Conservation (phyloP, 108 stramenopile genomes). For the Nitzschia putrida region DNA sequence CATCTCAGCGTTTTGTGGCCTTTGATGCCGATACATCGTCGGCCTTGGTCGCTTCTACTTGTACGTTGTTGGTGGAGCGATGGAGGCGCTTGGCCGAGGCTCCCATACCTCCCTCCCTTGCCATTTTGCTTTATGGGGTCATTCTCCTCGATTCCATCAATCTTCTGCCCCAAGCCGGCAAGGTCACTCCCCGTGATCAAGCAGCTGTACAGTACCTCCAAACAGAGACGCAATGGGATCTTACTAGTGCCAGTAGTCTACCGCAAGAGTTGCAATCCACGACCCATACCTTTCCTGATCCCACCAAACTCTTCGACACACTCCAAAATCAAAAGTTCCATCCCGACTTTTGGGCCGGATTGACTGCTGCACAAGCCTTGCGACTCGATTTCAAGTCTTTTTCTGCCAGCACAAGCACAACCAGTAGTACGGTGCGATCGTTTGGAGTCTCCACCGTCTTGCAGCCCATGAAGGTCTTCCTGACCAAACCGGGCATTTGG, state of each 20-base stretch:
- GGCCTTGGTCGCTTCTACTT: slow-evolving; percentile 62
- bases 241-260: not conserved
- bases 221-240: slow-evolving; percentile 55
- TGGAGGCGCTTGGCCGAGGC: not conserved
- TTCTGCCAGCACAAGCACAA: not conserved
- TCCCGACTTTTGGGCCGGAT: slow-evolving; percentile 61
- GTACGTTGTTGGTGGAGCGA: slow-evolving; percentile 67
- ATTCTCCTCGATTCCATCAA: slow-evolving; percentile 85
- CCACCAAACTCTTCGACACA: slow-evolving; percentile 50
- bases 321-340: slow-evolving; percentile 73
- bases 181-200: slow-evolving; percentile 69
- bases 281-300: slow-evolving; percentile 27
- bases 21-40: not conserved
- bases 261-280: not conserved
- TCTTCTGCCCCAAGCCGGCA: slow-evolving; percentile 65
- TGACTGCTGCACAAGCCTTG: slow-evolving; percentile 58
- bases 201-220: slow-evolving; percentile 52
- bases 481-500: slow-evolving; percentile 15
- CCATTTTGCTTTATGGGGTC: slow-evolving; percentile 65
- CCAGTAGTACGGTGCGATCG: not conserved
- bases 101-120: slow-evolving; percentile 31
- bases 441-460: slow-evolving; percentile 80
- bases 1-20: not conserved
- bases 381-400: slow-evolving; percentile 77
- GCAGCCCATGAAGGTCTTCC: slow-evolving; percentile 39